Conservation (phyloP, 2,329 filamentous ascomycete species). For the Pestalotiopsis sp. region DNA sequence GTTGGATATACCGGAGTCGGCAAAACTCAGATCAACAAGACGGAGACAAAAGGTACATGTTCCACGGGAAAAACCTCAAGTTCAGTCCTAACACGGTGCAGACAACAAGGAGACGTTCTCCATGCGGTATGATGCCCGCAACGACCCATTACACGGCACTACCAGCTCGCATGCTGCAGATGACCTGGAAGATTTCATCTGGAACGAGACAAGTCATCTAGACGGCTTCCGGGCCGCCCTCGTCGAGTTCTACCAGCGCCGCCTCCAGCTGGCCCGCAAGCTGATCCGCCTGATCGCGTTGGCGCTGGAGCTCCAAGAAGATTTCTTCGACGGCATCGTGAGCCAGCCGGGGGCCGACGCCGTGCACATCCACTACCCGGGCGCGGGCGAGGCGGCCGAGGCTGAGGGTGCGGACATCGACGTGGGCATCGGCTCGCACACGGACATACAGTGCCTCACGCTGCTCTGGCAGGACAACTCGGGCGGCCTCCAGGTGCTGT, state of each 20-base stretch:
- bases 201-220: constrained; percentile 28
- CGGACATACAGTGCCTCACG: constrained; percentile 51
- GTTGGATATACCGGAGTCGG: constrained; percentile 41
- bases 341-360: constrained; percentile 29
- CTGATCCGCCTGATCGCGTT: constrained; percentile 42
- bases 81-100: constrained; percentile 29
- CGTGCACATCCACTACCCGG: constrained; percentile 43
- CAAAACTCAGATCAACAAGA: constrained; percentile 31
- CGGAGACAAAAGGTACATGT: constrained; percentile 32
- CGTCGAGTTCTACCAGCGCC: constrained; percentile 35
- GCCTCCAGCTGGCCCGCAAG: constrained; percentile 39
- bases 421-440: constrained; percentile 46
- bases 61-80: constrained; percentile 31
- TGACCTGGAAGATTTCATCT: constrained; percentile 25
- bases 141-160: constrained; percentile 36
- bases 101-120: constrained; percentile 31
- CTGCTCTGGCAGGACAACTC: constrained; percentile 46
- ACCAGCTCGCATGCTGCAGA: background rate
- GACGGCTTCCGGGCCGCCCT: constrained; percentile 38
- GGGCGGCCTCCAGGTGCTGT: constrained; percentile 48
- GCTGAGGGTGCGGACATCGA: constrained; percentile 20
- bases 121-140: constrained; percentile 41
- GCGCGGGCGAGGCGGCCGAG: constrained; percentile 23
- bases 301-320: constrained; percentile 40
- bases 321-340: constrained; percentile 40